Percentiles rank a stretch among this genome's conserved stretches.
These are phyloP conservation scores for Sorghum bicolor DNA, from an alignment of 176 grass and related monocot genomes.

Conservation along the genomic window Sorghum_bicolor_NCBIv3 NC_012870.2:78959501-78960000, in stretches of 20 bases:
- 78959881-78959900: constrained; percentile 66
- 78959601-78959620: constrained; percentile 80
- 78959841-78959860: constrained; percentile 86
- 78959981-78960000: constrained; percentile 94
- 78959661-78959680: constrained; percentile 54
- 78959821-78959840: constrained; percentile 90
- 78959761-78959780: constrained; percentile 30
- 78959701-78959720: constrained; percentile 70
- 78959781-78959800: constrained; percentile 36
- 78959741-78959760: constrained; percentile 71
- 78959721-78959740: constrained; percentile 51
- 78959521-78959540: constrained; percentile 56
- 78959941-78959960: constrained; percentile 62
- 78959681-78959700: constrained; percentile 82
- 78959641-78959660: constrained; percentile 63
- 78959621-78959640: constrained; percentile 54
- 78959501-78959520: constrained; percentile 67
- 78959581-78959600: constrained; percentile 93
- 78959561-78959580: constrained; percentile 63
- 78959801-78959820: constrained; percentile 72
- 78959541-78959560: constrained; percentile 83
- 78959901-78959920: constrained; percentile 47
- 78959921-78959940: constrained; percentile 30
- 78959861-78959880: constrained; percentile 79
- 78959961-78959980: constrained; percentile 72